Base-by-base conservation (phyloP, 2,329 filamentous ascomycete genomes). In the Sordariomycetes sp. region DNA sequence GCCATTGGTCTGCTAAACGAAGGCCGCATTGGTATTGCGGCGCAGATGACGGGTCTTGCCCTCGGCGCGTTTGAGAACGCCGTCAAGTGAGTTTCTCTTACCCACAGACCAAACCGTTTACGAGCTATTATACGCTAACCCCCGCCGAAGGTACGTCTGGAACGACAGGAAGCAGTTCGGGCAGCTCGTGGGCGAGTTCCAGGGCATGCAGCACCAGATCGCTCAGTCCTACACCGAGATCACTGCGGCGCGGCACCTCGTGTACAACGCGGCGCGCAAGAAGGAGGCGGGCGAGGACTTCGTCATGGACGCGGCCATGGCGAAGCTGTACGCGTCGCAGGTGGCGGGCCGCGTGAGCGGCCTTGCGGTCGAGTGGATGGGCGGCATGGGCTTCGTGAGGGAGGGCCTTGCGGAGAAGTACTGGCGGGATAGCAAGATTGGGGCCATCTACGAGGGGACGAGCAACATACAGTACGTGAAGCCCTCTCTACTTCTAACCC, bases 161-260 rank as follows among this genome's bases (percentile, higher is more conserved):
- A 97, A 97, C 73, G 94, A 99, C 76, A 88, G 94, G 66, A 90
- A 89, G 76, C 94, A 99, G 76, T 99, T 99, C 68, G 92, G 94
- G 63, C 80, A 89, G 68, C 81, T 95, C 57, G 86, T 99, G 60
- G 94, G 94, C 66, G 89, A 95, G 70, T 99, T 99, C 81, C 94
- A 99, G 74, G 91, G 90, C 66, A 97, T 99, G 94, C 92, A 97
- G 76, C 91, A 96, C 76, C 94, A 99, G 76, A 86, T 99, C 61
- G 94, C 94, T 2, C 94, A 99, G 74, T 87, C 90, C 1, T 97
- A 92, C 75, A 89, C 87, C 25, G 94, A 99, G 70, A 96, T 99
- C 67, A 78, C 84, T 58, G 94, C 94, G 34, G 94, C 94, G 0
- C 85, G 94, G 55, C 90, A 90, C 10, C 79, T 99, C 24, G 90